These are phyloP conservation scores for Diversispora epigaea DNA, from an alignment of 192 early-diverging fungal species.

Conservation along the genomic window DNA sequence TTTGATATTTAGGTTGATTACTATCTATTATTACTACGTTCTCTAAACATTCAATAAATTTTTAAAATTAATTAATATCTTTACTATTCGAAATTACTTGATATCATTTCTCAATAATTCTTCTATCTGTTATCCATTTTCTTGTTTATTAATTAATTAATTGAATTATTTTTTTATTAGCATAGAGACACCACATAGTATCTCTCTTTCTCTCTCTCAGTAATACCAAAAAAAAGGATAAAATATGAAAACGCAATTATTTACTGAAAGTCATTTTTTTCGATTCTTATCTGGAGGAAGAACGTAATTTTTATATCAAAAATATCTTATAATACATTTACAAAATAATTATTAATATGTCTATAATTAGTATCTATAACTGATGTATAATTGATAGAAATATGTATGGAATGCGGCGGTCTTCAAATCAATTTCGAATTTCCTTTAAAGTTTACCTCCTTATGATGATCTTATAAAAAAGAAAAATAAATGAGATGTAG, in stretches of 20 bases:
- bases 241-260: not conserved
- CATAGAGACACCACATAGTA: too few species aligned
- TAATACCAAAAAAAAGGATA: too few species aligned
- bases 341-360: not conserved
- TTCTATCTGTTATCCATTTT: too few species aligned
- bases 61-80: too few species aligned
- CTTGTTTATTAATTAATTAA: too few species aligned
- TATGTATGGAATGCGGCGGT: slow-evolving; percentile 20
- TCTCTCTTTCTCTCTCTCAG: too few species aligned
- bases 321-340: not conserved
- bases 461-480: not conserved
- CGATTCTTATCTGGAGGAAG: slow-evolving; percentile 12
- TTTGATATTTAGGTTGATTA: too few species aligned
- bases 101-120: too few species aligned
- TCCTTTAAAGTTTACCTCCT: not conserved
- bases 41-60: too few species aligned
- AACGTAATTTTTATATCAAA: slow-evolving; percentile 5
- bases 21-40: too few species aligned
- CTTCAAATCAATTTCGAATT: not conserved
- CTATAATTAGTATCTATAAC: not conserved
- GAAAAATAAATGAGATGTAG: not conserved
- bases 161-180: too few species aligned
- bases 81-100: too few species aligned
- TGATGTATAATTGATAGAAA: not conserved
- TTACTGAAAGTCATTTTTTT: slow-evolving; percentile 11